Conservation (phyloP, 352 stramenopile genomes). For the Globisporangium echinulatum region DNA sequence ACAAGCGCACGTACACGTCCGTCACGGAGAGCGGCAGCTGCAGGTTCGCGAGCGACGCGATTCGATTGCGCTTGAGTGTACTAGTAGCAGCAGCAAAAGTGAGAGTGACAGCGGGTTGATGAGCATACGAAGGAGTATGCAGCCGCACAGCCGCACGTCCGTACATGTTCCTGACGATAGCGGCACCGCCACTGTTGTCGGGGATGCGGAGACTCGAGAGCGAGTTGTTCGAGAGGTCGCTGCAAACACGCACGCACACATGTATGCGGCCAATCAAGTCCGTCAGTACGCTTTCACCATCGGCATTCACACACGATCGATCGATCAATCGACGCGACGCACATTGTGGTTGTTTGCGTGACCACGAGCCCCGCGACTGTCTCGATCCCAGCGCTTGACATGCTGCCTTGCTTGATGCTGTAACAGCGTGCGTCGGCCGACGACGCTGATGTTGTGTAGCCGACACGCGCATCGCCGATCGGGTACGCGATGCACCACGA, state of each 20-base stretch:
- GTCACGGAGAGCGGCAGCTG: slow-evolving; percentile 6
- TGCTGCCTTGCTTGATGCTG: neutral
- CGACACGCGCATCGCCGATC: neutral
- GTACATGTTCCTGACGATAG: slow-evolving; percentile 2
- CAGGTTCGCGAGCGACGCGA: slow-evolving; percentile 6
- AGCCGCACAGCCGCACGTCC: neutral
- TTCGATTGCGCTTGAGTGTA: slow-evolving; percentile 4
- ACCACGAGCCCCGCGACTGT: neutral
- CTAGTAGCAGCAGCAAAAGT: neutral
- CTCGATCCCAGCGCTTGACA: neutral
- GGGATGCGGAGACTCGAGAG: slow-evolving; percentile 8
- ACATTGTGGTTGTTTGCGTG: neutral
- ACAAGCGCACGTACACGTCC: slow-evolving; percentile 6
- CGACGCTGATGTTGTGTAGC: neutral
- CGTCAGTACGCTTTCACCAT: too few relatives aligned
- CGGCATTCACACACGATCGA: too few relatives aligned
- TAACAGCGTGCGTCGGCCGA: neutral
- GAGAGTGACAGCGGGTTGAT: neutral
- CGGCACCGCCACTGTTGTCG: neutral
- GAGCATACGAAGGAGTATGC: too few relatives aligned
- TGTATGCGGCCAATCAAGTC: too few relatives aligned
- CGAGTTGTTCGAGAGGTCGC: slow-evolving; percentile 10
- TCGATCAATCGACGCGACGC: too few relatives aligned
- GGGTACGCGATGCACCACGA: slow-evolving; percentile 9
- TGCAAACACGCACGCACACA: neutral